phyloP scores from a whole-genome alignment of 768 basidiomycete genomes.

The Rhodosporidiobolus sp. region DNA sequence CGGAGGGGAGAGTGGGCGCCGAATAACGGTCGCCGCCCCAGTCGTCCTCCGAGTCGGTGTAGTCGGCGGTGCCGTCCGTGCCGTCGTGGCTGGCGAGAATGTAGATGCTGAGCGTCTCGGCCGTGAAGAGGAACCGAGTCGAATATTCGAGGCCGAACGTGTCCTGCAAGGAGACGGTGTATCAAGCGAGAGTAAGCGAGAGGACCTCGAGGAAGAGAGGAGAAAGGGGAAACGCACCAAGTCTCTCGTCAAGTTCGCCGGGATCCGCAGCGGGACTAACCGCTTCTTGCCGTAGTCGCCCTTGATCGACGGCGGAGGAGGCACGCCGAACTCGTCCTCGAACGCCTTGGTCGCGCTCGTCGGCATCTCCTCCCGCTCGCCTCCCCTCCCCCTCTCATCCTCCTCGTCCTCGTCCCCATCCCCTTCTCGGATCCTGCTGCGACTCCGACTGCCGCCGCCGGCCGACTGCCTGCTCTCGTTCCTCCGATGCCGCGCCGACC shows the following conservation, averaged over 20 bases:
- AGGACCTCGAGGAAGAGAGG: not conserved
- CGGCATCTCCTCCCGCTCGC: not conserved
- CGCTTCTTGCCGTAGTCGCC: not conserved
- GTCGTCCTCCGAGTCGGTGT: not conserved
- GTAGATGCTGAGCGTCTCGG: constrained; percentile 29
- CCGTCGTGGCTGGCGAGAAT: constrained; percentile 26
- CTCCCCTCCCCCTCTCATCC: not conserved
- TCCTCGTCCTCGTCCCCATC: not conserved
- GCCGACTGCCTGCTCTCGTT: not conserved
- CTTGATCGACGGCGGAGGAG: constrained; percentile 15
- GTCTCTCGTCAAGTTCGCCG: constrained; percentile 1
- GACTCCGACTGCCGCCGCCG: not conserved
- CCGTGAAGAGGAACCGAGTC: not conserved
- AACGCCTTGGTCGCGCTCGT: not conserved
- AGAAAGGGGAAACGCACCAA: not conserved
- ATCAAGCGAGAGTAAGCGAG: not conserved
- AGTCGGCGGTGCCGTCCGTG: not conserved
- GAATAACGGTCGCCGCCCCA: not conserved
- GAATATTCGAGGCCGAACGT: constrained; percentile 15
- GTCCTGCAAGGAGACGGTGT: not conserved
- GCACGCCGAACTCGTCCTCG: constrained; percentile 21
- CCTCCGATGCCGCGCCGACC: not conserved
- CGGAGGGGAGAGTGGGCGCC: constrained; percentile 17
- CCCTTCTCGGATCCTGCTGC: not conserved
- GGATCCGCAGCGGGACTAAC: not conserved